Percentiles rank a stretch among this genome's conserved stretches.
Conservation (phyloP, 2,329 filamentous ascomycete species). For the Proliferodiscus dingleyae region DNA sequence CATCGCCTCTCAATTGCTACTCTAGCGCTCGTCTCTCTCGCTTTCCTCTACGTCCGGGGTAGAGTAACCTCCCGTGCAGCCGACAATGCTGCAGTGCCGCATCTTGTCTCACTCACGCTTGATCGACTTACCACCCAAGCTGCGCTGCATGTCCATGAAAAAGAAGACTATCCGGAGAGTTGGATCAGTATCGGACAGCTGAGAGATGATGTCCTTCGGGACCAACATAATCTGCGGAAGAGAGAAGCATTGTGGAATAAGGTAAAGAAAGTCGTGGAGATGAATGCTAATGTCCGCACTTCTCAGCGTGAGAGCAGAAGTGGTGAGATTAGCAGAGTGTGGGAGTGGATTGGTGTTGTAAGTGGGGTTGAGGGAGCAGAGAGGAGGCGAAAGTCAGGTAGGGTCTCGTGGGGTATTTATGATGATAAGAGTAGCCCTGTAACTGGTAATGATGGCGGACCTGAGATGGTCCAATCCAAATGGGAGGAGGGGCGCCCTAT, state of each 20-base stretch:
- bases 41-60: slow-evolving; percentile 58
- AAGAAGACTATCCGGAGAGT: slow-evolving; percentile 60
- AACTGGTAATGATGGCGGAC: slow-evolving; percentile 23
- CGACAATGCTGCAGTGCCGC: slow-evolving; percentile 65
- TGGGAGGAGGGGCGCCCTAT: slow-evolving; percentile 32
- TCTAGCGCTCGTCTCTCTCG: slow-evolving; percentile 47
- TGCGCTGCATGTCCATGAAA: slow-evolving; percentile 64
- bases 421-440: slow-evolving; percentile 25
- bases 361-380: slow-evolving; percentile 30
- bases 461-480: slow-evolving; percentile 20
- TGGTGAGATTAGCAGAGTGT: slow-evolving; percentile 61
- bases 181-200: slow-evolving; percentile 87
- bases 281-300: slow-evolving; percentile 85
- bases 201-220: slow-evolving; percentile 81
- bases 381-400: slow-evolving; percentile 45
- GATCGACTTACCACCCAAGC: slow-evolving; percentile 80
- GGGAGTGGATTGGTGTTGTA: slow-evolving; percentile 65
- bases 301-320: slow-evolving; percentile 63
- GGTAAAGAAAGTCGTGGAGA: slow-evolving; percentile 81
- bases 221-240: slow-evolving; percentile 70
- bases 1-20: slow-evolving; percentile 79
- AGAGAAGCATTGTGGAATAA: slow-evolving; percentile 79
- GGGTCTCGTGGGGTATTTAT: slow-evolving; percentile 35
- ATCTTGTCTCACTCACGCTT: slow-evolving; percentile 78
- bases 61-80: slow-evolving; percentile 58